Evolutionary conservation across 805 yeast genomes (phyloP).

Genomic region (Candida sithepensis): DNA sequence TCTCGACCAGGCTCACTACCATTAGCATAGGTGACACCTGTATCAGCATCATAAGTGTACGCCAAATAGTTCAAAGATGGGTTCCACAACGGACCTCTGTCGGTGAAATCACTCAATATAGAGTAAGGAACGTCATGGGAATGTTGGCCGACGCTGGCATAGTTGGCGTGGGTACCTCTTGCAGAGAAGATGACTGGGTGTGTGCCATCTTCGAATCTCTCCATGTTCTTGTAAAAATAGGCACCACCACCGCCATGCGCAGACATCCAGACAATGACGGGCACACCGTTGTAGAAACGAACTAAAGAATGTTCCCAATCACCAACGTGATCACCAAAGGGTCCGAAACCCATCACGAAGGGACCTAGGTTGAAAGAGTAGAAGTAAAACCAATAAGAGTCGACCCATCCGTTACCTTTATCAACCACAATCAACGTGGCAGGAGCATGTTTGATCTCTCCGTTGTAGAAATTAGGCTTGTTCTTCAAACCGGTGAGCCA

Average conservation of each 20-base stretch:
- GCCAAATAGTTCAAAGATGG: constrained; percentile 80
- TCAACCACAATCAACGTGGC: constrained; percentile 81
- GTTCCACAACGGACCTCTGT: constrained; percentile 94
- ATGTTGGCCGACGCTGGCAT: constrained; percentile 93
- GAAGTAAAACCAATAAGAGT: constrained; percentile 94
- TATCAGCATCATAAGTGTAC: constrained; percentile 68
- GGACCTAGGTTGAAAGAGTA: constrained; percentile 95
- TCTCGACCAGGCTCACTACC: constrained; percentile 52
- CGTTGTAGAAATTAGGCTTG: constrained; percentile 67
- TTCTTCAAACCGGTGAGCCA: constrained; percentile 79
- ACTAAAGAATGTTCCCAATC: constrained; percentile 97
- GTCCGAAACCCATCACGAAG: constrained; percentile 95
- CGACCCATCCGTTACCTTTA: constrained; percentile 92
- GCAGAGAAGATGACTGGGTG: constrained; percentile 86
- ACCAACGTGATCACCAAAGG: constrained; percentile 95
- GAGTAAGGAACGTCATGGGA: constrained; percentile 93
- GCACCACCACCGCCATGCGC: constrained; percentile 99
- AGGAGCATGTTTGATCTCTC: constrained; percentile 72
- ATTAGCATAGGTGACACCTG: constrained; percentile 41
- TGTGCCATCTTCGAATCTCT: constrained; percentile 43
- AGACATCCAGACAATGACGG: constrained; percentile 89
- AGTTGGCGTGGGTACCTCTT: constrained; percentile 96
- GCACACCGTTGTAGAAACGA: constrained; percentile 76
- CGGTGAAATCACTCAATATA: constrained; percentile 89
- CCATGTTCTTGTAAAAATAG: constrained; percentile 71